Percentiles rank a stretch among this genome's conserved stretches.
phyloP scores from a whole-genome alignment of 2,329 filamentous ascomycete species.

The Alternaria alternata region DNA sequence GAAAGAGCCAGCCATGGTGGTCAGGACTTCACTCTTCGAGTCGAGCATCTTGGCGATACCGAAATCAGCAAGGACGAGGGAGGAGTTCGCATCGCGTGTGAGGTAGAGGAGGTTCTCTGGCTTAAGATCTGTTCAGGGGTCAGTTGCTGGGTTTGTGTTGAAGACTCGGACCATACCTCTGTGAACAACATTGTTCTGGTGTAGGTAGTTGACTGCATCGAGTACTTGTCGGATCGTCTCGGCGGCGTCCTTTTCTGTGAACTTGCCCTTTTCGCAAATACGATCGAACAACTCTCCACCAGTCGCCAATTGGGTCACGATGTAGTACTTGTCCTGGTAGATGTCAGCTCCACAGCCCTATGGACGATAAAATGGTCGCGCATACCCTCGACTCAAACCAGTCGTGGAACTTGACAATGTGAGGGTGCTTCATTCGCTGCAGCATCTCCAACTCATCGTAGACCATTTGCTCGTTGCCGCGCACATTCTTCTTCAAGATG shows the following conservation, averaged over 20 bases:
- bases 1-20: slow-evolving; percentile 98
- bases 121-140: slow-evolving; percentile 77
- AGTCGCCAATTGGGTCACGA: slow-evolving; percentile 94
- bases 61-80: slow-evolving; percentile 94
- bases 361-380: not conserved
- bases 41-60: slow-evolving; percentile 99
- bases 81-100: slow-evolving; percentile 77
- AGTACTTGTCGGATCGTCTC: slow-evolving; percentile 95
- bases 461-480: slow-evolving; percentile 98
- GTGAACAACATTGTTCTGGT: slow-evolving; percentile 94
- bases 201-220: slow-evolving; percentile 91
- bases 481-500: slow-evolving; percentile 99
- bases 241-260: slow-evolving; percentile 97
- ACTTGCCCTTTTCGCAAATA: slow-evolving; percentile 97
- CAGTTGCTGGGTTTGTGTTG: slow-evolving; percentile 20
- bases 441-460: slow-evolving; percentile 96
- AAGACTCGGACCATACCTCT: slow-evolving; percentile 67
- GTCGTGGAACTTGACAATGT: slow-evolving; percentile 97
- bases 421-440: slow-evolving; percentile 86
- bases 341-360: slow-evolving; percentile 25
- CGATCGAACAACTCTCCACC: slow-evolving; percentile 97
- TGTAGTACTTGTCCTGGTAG: slow-evolving; percentile 95
- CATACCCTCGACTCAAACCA: slow-evolving; percentile 98
- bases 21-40: slow-evolving; percentile 87
- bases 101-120: slow-evolving; percentile 97